These are phyloP conservation scores for Neopestalotiopsis sp. DNA, from an alignment of 2,329 filamentous ascomycete genomes.

Conservation along the genomic window DNA sequence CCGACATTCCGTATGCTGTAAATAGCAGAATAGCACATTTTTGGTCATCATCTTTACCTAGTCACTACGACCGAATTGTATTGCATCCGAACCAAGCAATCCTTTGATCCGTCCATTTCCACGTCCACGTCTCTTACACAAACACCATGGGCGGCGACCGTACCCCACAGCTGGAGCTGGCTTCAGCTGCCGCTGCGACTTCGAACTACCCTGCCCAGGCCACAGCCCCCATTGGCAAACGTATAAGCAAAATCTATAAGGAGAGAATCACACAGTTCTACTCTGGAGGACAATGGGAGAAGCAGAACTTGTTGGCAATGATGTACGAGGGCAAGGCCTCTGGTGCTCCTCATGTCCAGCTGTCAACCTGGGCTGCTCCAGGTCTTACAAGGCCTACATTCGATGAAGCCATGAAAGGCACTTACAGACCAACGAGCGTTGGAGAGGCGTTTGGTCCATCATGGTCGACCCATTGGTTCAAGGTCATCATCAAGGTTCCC, in stretches of 20 bases:
- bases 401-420: conserved; percentile 76
- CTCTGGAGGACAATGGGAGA: conserved; percentile 76
- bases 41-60: neutral
- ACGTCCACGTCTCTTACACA: conserved; percentile 27
- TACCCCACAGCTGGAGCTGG: conserved; percentile 46
- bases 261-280: conserved; percentile 85
- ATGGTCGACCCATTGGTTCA: conserved; percentile 99
- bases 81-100: neutral
- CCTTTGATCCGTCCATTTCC: neutral
- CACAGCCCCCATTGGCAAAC: conserved; percentile 69
- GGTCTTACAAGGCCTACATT: conserved; percentile 82
- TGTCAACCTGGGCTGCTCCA: conserved; percentile 86
- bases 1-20: neutral
- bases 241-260: conserved; percentile 85
- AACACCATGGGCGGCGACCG: conserved; percentile 59
- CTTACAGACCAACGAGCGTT: conserved; percentile 76
- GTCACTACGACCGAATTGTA: neutral
- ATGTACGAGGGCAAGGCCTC: conserved; percentile 71
- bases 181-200: conserved; percentile 36
- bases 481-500: conserved; percentile 79
- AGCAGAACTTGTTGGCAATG: conserved; percentile 77
- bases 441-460: conserved; percentile 88
- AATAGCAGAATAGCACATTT: conserved; percentile 8
- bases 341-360: conserved; percentile 78
- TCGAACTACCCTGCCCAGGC: conserved; percentile 58